Percentiles rank a stretch among this genome's conserved stretches.
Evolutionary conservation across 345 rosid genomes (phyloP).

Genomic region (Erysimum cheiranthoides): DNA sequence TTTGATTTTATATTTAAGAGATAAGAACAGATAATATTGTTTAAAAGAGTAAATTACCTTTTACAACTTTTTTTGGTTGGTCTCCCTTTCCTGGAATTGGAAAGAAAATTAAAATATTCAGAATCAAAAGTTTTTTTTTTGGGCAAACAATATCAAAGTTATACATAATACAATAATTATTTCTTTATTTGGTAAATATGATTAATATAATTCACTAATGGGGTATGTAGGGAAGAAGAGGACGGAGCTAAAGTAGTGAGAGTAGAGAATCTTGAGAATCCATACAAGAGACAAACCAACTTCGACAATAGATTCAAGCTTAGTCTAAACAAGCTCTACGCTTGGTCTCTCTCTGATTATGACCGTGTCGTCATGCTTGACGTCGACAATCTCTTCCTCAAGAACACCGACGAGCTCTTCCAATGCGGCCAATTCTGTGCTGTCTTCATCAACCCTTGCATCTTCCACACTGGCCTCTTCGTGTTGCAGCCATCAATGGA

Average conservation of each 20-base stretch:
- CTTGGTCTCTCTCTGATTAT: slow-evolving; percentile 83
- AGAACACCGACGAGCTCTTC: slow-evolving; percentile 84
- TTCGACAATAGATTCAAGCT: slow-evolving; percentile 80
- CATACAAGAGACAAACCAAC: slow-evolving; percentile 67
- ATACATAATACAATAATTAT: too few species aligned
- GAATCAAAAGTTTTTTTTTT: not conserved
- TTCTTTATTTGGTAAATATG: too few species aligned
- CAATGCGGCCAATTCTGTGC: slow-evolving; percentile 97
- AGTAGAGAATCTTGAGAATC: slow-evolving; percentile 87
- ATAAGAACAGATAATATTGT: slow-evolving; percentile 15
- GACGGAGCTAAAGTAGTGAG: slow-evolving; percentile 88
- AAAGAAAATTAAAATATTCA: not conserved
- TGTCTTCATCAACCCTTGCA: slow-evolving; percentile 93
- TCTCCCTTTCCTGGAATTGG: not conserved
- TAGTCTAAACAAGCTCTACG: slow-evolving; percentile 89
- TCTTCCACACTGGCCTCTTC: slow-evolving; percentile 97
- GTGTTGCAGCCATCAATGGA: slow-evolving; percentile 80
- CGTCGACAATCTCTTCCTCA: slow-evolving; percentile 86
- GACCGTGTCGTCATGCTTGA: slow-evolving; percentile 94
- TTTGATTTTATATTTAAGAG: slow-evolving; percentile 8
- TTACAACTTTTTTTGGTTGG: not conserved
- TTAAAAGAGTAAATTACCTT: slow-evolving; percentile 22
- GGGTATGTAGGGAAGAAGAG: slow-evolving; percentile 66
- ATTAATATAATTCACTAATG: not conserved
- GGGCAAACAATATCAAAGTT: not conserved